phyloP scores from a whole-genome alignment of 202 grass and related monocot species.

The Eragrostis tef region DNA sequence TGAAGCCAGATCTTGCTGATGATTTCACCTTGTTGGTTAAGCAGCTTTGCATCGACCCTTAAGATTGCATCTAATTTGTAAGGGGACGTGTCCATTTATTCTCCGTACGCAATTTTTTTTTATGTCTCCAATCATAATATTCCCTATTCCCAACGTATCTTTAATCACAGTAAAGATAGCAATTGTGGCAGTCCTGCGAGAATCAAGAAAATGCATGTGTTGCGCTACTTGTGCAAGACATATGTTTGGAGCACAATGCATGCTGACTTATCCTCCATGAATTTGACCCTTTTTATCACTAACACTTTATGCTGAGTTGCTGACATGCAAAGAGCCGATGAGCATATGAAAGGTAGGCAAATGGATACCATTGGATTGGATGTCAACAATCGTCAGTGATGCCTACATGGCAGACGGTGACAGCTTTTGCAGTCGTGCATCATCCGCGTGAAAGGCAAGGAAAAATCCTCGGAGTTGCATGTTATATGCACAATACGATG shows the following conservation, averaged over 20 bases:
- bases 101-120: neutral
- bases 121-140: neutral
- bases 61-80: too few species aligned
- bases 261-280: neutral
- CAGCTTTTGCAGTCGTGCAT: conserved; percentile 7
- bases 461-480: neutral
- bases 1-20: too few species aligned
- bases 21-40: too few species aligned
- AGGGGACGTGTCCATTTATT: neutral
- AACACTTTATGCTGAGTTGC: conserved; percentile 11
- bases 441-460: neutral
- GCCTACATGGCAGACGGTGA: neutral
- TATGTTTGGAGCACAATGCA: conserved; percentile 8
- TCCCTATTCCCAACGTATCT: neutral
- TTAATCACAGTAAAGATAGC: neutral
- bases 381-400: neutral
- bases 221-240: too few species aligned
- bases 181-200: neutral
- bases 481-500: neutral
- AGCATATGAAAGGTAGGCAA: neutral
- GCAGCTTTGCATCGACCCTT: too few species aligned
- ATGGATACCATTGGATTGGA: neutral
- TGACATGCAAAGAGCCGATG: neutral
- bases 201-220: neutral
- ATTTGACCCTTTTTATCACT: neutral